phyloP scores from a whole-genome alignment of 179 eudicot genomes.

The Beta lomatogona region DNA sequence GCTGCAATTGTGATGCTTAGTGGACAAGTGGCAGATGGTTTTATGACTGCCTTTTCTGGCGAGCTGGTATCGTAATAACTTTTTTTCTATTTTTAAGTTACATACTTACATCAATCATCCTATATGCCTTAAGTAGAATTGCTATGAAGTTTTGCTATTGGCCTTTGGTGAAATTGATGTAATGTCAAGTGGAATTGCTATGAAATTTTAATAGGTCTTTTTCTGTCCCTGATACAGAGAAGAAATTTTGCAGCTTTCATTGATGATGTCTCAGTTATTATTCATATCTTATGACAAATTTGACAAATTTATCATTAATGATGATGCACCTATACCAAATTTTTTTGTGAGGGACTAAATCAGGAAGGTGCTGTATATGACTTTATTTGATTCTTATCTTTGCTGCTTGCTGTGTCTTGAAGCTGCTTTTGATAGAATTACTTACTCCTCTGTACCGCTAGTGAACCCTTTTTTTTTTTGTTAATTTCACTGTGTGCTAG shows the following conservation, averaged over 20 bases:
- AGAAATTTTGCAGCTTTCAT: not conserved
- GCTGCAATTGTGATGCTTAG: constrained; percentile 89
- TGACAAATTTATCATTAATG: not conserved
- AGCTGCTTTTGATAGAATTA: not conserved
- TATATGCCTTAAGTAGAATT: not conserved
- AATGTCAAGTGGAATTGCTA: not conserved
- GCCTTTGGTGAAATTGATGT: not conserved
- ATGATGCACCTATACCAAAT: not conserved
- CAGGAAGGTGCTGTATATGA: not conserved
- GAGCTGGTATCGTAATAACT: constrained; percentile 59
- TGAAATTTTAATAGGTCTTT: not conserved
- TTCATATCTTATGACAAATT: not conserved
- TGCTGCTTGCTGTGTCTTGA: not conserved
- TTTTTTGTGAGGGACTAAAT: not conserved
- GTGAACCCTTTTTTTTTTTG: not conserved
- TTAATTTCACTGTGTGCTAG: constrained; percentile 37
- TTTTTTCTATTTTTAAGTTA: constrained; percentile 8
- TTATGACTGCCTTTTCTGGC: constrained; percentile 77
- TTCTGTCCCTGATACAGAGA: not conserved
- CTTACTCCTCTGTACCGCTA: not conserved
- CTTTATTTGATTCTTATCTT: not conserved
- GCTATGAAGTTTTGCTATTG: not conserved
- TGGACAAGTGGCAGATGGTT: constrained; percentile 94
- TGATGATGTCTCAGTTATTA: not conserved
- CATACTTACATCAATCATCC: not conserved